phyloP scores from a whole-genome alignment of 2,329 filamentous ascomycete genomes.

The Trichoderma asperellum region DNA sequence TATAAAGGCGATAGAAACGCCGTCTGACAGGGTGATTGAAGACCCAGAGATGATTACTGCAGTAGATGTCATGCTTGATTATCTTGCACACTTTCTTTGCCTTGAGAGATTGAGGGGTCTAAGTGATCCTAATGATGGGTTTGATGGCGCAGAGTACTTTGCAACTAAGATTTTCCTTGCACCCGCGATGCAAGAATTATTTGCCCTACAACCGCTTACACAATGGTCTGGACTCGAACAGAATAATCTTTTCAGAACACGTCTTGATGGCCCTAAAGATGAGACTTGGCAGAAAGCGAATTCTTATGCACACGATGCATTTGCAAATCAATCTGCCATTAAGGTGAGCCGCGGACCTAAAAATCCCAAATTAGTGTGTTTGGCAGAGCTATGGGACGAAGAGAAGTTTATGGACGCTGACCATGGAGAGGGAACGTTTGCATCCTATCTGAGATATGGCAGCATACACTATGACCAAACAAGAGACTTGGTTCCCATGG shows the following conservation, averaged over 20 bases:
- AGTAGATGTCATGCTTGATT: conserved; percentile 27
- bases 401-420: conserved; percentile 42
- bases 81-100: conserved; percentile 40
- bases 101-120: conserved; percentile 40
- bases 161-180: conserved; percentile 40
- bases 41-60: background rate
- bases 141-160: conserved; percentile 42
- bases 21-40: background rate
- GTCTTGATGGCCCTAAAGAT: conserved; percentile 8
- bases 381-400: conserved; percentile 39
- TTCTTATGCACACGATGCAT: conserved; percentile 36
- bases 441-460: conserved; percentile 42
- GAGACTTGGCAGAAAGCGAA: conserved; percentile 33
- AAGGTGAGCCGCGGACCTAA: conserved; percentile 43
- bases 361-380: conserved; percentile 31
- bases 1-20: background rate
- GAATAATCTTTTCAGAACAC: background rate
- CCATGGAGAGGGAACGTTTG: conserved; percentile 41
- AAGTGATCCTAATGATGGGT: conserved; percentile 42
- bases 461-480: conserved; percentile 43
- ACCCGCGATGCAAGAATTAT: conserved; percentile 30
- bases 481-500: conserved; percentile 31
- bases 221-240: conserved; percentile 24
- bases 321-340: conserved; percentile 41
- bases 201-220: conserved; percentile 16